phyloP scores from a whole-genome alignment of 2,329 filamentous ascomycete species.

The Sarocladiaceae sp. region DNA sequence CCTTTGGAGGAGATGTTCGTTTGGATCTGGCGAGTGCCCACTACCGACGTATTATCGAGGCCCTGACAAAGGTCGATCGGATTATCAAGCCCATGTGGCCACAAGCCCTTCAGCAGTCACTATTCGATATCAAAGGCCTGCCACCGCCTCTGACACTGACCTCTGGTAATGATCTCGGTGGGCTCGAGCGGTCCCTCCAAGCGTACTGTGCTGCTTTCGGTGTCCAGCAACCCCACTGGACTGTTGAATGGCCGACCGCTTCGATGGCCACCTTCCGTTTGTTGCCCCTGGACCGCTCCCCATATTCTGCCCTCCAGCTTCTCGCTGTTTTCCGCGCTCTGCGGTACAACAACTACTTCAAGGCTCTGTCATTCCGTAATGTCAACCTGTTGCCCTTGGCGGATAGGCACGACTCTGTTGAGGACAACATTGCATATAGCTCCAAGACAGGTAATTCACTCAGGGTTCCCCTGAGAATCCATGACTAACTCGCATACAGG shows the following conservation, averaged over 20 bases:
- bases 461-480: background rate
- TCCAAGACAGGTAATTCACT: conserved; percentile 44
- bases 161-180: conserved; percentile 50
- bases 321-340: conserved; percentile 53
- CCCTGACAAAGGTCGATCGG: conserved; percentile 49
- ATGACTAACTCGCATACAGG: conserved; percentile 23
- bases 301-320: conserved; percentile 47
- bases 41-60: conserved; percentile 50
- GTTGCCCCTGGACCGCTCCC: conserved; percentile 33
- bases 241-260: conserved; percentile 38
- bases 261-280: conserved; percentile 50
- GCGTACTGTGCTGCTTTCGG: conserved; percentile 51
- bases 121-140: conserved; percentile 50
- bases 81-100: conserved; percentile 57
- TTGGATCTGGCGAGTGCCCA: conserved; percentile 50
- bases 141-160: conserved; percentile 49
- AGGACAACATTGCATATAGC: conserved; percentile 45
- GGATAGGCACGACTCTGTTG: conserved; percentile 39
- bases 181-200: conserved; percentile 49
- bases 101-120: conserved; percentile 46
- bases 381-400: conserved; percentile 42
- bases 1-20: conserved; percentile 38
- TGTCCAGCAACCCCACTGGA: conserved; percentile 48
- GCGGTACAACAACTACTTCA: conserved; percentile 57
- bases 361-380: conserved; percentile 50